These are phyloP conservation scores for Bocquillonia castaneifolia DNA, from an alignment of 441 rosid genomes.

Conservation along the genomic window DNA sequence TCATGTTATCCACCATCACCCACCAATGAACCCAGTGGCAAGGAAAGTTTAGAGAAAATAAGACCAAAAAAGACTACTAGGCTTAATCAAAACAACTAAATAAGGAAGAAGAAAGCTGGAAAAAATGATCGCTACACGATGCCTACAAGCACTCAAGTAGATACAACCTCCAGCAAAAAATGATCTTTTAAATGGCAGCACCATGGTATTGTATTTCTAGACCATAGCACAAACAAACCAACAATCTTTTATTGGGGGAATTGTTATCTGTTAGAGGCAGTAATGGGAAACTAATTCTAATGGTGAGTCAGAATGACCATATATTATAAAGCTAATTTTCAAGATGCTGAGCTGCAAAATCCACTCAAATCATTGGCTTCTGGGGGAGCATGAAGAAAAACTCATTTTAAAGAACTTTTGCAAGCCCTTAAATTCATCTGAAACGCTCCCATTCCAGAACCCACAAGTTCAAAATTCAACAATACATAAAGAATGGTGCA, in stretches of 20 bases:
- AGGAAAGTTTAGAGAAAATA: not conserved
- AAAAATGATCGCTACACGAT: not conserved
- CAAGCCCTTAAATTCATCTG: not conserved
- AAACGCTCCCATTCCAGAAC: not conserved
- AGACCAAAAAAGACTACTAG: no score
- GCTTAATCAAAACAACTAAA: no score
- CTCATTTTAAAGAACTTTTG: not conserved
- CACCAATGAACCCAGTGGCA: not conserved
- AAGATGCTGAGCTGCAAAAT: not conserved
- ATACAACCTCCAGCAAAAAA: not conserved
- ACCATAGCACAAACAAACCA: not conserved
- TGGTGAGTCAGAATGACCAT: not conserved
- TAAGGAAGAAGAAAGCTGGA: not conserved
- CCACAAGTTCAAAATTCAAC: not conserved
- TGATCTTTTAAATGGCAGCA: not conserved
- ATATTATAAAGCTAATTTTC: not conserved
- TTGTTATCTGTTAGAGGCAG: not conserved
- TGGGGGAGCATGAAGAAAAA: no score
- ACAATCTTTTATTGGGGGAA: not conserved
- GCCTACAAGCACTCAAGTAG: not conserved
- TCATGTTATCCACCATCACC: not conserved
- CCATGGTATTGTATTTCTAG: not conserved
- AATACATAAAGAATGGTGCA: not conserved
- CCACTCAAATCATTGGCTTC: not conserved
- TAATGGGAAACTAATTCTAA: not conserved